Evolutionary conservation across 257 asterid species (phyloP), one percentile per base, ranked within the genome.

Genomic region (Solanum pennellii): DNA sequence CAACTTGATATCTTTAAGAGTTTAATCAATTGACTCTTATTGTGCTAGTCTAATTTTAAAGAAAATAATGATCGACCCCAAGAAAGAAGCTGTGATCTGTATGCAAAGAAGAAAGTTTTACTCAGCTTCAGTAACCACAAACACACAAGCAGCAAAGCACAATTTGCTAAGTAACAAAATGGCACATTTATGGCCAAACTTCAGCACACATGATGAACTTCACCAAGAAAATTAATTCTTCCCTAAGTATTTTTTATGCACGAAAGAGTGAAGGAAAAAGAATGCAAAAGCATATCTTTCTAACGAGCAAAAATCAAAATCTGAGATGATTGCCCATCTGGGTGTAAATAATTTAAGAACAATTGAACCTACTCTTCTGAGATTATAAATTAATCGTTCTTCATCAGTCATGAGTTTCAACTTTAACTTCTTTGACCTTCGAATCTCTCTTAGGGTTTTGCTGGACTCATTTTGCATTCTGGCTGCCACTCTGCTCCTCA

Each of bases 401-500:
- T 94, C 98, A 59, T 94, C 98, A 20, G 99, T 97, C 99, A 97
- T 97, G 92, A 97, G 87, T 82, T 93, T 94, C 93, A 91, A 91
- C 86, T 88, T 88, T 89, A 94, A 83, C 85, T 94, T 95, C 86
- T 91, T 92, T 6, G 99, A 98, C 92, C 99, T 92, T 31, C 99
- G 93, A 73, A 93, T 90, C 90, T 97, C 99, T 89, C 98, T 93
- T 35, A 93, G 91, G 73, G 94, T 91, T 89, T 96, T 97, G 37
- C 97, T 95, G 20, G 98, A 93, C 92, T 97, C 99, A 88, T 94
- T 93, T 29, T 88, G 92, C 95, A 93, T 93, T 84, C 96, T 91
- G n/a, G 66, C 88, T 94, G 96, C 99, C 89, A 97, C 99, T 90
- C 91, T 97, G 92, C 99, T 96, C 91, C 99, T 91, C 99, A 97